These are phyloP conservation scores for Tolypocladium tropicale DNA, from an alignment of 2,329 filamentous ascomycete species.

Conservation along the genomic window DNA sequence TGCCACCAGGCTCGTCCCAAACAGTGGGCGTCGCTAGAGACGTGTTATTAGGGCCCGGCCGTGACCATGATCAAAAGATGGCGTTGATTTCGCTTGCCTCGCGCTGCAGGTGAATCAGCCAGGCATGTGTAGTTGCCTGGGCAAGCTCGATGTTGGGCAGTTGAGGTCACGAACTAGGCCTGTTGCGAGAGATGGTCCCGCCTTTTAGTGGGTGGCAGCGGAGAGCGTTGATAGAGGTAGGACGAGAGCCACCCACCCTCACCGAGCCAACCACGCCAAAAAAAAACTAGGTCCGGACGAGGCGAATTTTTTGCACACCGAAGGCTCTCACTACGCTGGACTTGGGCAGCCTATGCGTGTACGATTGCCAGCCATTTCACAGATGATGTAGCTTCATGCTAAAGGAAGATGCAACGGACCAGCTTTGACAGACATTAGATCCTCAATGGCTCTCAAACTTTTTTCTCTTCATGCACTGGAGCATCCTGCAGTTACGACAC, in stretches of 20 bases:
- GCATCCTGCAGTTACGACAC: slow-evolving; percentile 19
- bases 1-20: not conserved
- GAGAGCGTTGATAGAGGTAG: not conserved
- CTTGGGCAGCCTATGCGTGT: no score
- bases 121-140: not conserved
- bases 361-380: not conserved
- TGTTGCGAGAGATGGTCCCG: not conserved
- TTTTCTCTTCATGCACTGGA: slow-evolving; percentile 19
- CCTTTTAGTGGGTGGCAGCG: not conserved
- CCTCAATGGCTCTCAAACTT: slow-evolving; percentile 20
- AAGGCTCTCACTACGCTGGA: not conserved
- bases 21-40: not conserved
- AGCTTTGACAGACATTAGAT: not conserved
- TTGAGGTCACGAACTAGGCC: not conserved
- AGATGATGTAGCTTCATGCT: not conserved
- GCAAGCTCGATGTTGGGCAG: not conserved
- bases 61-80: not conserved
- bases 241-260: not conserved
- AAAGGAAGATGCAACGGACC: not conserved
- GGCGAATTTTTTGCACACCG: not conserved
- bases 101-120: not conserved
- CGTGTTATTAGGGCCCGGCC: not conserved
- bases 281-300: not conserved
- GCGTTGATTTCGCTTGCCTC: not conserved
- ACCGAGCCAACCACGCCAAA: no score